phyloP scores from a whole-genome alignment of 805 yeast genomes.

The Candida sakaeoensis region DNA sequence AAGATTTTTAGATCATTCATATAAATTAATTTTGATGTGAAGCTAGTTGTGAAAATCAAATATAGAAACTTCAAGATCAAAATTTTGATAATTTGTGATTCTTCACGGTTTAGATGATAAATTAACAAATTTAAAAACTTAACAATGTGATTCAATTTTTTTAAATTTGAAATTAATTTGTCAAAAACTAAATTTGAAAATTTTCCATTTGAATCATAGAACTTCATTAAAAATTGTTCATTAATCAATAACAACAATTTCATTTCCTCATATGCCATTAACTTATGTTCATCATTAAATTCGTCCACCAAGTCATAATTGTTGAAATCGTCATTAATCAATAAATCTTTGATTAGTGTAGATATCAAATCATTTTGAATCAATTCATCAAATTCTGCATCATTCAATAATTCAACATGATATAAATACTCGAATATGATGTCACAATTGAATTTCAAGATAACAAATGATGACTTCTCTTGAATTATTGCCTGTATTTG shows the following conservation, averaged over 20 bases:
- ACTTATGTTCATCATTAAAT: conserved; percentile 52
- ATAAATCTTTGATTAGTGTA: conserved; percentile 25
- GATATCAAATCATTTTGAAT: conserved; percentile 27
- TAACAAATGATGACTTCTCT: conserved; percentile 24
- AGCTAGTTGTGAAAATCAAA: conserved; percentile 62
- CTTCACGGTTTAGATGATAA: conserved; percentile 69
- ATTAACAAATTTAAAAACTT: conserved; percentile 62
- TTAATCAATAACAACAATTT: conserved; percentile 70
- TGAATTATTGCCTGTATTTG: conserved; percentile 20
- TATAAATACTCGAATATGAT: conserved; percentile 39
- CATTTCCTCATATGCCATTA: conserved; percentile 58
- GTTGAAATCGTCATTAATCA: conserved; percentile 31
- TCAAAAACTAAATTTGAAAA: conserved; percentile 51
- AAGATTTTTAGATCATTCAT: conserved; percentile 81
- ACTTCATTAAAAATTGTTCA: conserved; percentile 80
- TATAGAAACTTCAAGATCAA: conserved; percentile 77
- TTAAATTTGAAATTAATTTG: conserved; percentile 40
- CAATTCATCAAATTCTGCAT: conserved; percentile 29
- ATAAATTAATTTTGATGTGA: conserved; percentile 66
- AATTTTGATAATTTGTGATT: conserved; percentile 67
- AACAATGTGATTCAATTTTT: conserved; percentile 38
- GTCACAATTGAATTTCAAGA: conserved; percentile 38
- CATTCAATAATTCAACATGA: conserved; percentile 30
- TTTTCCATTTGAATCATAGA: conserved; percentile 21
- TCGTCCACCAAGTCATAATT: conserved; percentile 34